phyloP scores from a whole-genome alignment of 768 basidiomycete genomes.

The Lyophyllum shimeji region DNA sequence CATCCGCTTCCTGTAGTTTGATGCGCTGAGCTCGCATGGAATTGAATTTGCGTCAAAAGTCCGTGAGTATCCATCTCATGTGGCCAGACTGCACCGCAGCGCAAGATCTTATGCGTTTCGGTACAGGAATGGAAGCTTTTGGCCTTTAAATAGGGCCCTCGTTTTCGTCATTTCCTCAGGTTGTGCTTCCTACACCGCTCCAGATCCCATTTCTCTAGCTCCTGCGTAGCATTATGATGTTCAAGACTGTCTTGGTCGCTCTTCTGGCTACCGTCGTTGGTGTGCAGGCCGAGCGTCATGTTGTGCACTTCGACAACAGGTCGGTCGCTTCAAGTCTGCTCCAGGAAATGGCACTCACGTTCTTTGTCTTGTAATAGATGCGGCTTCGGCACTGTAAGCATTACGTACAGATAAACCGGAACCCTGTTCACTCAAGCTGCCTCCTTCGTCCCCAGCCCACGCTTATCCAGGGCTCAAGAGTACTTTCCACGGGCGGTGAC shows the following conservation, averaged over 20 bases:
- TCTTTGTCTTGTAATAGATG: slow-evolving; percentile 20
- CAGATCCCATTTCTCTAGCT: neutral
- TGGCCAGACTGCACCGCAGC: neutral
- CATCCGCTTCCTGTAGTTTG: neutral
- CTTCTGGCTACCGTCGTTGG: slow-evolving; percentile 19
- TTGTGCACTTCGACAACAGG: slow-evolving; percentile 36
- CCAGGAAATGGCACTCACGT: neutral
- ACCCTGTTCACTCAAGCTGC: neutral
- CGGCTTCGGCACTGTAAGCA: slow-evolving; percentile 31
- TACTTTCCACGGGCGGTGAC: slow-evolving; percentile 30
- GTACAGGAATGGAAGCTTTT: neutral
- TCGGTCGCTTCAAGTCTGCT: neutral
- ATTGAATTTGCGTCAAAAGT: neutral
- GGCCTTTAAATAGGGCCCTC: neutral
- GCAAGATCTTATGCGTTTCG: neutral
- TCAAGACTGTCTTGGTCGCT: slow-evolving; percentile 16
- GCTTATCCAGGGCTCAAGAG: slow-evolving; percentile 26
- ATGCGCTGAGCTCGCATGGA: neutral
- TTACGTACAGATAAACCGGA: neutral
- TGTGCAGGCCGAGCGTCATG: slow-evolving; percentile 30
- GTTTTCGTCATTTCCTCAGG: neutral
- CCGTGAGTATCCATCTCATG: neutral
- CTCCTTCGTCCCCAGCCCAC: slow-evolving; percentile 20
- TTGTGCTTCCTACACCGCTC: neutral
- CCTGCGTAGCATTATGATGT: neutral